Percentiles rank a stretch among this genome's conserved stretches.
Conservation (phyloP, 305 asterid species). For the Fraxinus dipetala region DNA sequence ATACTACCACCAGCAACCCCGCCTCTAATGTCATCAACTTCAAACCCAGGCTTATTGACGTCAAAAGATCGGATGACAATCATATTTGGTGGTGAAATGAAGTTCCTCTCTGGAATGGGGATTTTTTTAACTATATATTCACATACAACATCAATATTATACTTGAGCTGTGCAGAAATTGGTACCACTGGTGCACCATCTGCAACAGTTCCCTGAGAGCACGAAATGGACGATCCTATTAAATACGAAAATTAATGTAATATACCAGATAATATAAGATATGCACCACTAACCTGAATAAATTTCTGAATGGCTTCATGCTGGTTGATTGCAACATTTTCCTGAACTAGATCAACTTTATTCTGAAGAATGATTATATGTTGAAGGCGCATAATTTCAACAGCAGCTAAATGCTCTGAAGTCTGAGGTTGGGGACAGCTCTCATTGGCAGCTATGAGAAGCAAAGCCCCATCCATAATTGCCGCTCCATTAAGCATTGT, state of each 20-base stretch:
- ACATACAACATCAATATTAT: conserved; percentile 83
- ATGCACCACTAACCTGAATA: conserved; percentile 55
- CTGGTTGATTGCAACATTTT: conserved; percentile 91
- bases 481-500: conserved; percentile 99
- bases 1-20: conserved; percentile 99
- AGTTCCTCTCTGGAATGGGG: conserved; percentile 84
- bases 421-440: conserved; percentile 99
- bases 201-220: conserved; percentile 84
- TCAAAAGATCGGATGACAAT: conserved; percentile 93
- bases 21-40: conserved; percentile 91
- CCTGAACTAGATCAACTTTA: conserved; percentile 95
- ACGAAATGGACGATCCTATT: conserved; percentile 13
- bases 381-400: conserved; percentile 90
- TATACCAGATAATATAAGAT: neutral
- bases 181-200: conserved; percentile 90
- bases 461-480: conserved; percentile 96
- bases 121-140: conserved; percentile 82
- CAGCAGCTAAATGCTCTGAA: conserved; percentile 91
- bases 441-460: conserved; percentile 96
- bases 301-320: conserved; percentile 92
- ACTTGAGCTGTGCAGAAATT: conserved; percentile 92
- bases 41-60: conserved; percentile 94
- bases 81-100: conserved; percentile 86
- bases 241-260: neutral
- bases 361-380: conserved; percentile 91